These are phyloP conservation scores for Lactarius sp. DNA, from an alignment of 768 basidiomycete genomes.

Conservation along the genomic window DNA sequence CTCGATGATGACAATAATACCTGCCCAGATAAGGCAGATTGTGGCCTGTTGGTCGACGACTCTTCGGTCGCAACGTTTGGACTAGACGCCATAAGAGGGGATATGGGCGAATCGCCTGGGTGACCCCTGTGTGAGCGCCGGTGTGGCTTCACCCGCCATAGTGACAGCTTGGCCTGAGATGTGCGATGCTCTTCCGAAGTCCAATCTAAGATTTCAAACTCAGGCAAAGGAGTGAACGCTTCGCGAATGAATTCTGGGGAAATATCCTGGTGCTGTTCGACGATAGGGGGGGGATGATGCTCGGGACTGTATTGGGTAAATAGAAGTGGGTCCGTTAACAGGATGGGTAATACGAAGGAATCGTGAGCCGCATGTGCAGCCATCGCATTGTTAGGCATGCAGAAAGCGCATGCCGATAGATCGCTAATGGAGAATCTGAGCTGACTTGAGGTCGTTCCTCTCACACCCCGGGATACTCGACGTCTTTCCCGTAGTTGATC, in stretches of 20 bases:
- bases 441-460: slow-evolving; percentile 13
- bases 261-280: slow-evolving; percentile 4
- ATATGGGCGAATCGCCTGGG: background rate
- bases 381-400: slow-evolving; percentile 24
- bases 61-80: background rate
- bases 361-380: slow-evolving; percentile 5
- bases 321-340: slow-evolving; percentile 72
- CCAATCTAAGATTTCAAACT: slow-evolving; percentile 61
- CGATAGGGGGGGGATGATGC: slow-evolving; percentile 39
- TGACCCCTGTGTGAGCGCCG: slow-evolving; percentile 14
- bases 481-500: background rate
- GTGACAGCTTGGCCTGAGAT: slow-evolving; percentile 50
- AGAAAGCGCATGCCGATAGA: slow-evolving; percentile 54
- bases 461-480: slow-evolving; percentile 10
- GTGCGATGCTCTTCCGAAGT: slow-evolving; percentile 40
- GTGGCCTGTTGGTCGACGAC: background rate
- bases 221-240: slow-evolving; percentile 38
- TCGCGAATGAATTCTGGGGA: slow-evolving; percentile 1
- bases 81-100: background rate
- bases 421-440: slow-evolving; percentile 41
- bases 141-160: slow-evolving; percentile 51
- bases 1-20: slow-evolving; percentile 17
- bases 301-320: slow-evolving; percentile 47
- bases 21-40: slow-evolving; percentile 23
- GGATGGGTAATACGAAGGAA: slow-evolving; percentile 52